Conservation (phyloP, 1,139 yeast species). For the Candida labiduridarum region DNA sequence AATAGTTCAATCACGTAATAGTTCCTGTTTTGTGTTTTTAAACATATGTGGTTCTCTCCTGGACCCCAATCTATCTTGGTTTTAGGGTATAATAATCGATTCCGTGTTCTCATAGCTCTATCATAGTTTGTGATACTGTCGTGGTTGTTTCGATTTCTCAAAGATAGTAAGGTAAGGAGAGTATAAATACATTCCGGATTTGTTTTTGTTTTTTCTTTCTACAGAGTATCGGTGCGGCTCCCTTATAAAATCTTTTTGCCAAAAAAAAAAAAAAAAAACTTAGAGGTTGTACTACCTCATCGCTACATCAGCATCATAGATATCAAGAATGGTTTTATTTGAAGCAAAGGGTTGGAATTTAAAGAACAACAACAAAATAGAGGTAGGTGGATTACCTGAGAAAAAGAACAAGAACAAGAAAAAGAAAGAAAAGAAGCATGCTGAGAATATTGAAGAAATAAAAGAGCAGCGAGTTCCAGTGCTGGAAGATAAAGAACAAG, state of each 20-base stretch:
- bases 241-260: neutral
- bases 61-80: conserved; percentile 17
- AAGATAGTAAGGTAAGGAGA: neutral
- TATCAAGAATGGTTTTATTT: conserved; percentile 61
- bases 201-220: neutral
- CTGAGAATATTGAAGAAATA: conserved; percentile 15
- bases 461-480: conserved; percentile 12
- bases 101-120: neutral
- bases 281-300: conserved; percentile 1
- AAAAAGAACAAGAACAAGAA: conserved; percentile 34
- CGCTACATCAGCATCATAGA: neutral
- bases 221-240: neutral
- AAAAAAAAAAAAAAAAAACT: conserved; percentile 4
- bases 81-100: conserved; percentile 2
- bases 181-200: neutral
- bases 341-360: conserved; percentile 84
- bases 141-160: neutral
- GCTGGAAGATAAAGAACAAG: conserved; percentile 6
- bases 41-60: conserved; percentile 21
- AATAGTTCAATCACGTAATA: conserved; percentile 23
- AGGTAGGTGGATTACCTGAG: conserved; percentile 39
- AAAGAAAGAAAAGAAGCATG: conserved; percentile 16
- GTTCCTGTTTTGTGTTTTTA: conserved; percentile 11
- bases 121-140: neutral
- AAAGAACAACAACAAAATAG: conserved; percentile 51